Evolutionary conservation across 805 yeast species (phyloP), one percentile per base, ranked within the genome.

Genomic region (Hanseniaspora occidentalis): DNA sequence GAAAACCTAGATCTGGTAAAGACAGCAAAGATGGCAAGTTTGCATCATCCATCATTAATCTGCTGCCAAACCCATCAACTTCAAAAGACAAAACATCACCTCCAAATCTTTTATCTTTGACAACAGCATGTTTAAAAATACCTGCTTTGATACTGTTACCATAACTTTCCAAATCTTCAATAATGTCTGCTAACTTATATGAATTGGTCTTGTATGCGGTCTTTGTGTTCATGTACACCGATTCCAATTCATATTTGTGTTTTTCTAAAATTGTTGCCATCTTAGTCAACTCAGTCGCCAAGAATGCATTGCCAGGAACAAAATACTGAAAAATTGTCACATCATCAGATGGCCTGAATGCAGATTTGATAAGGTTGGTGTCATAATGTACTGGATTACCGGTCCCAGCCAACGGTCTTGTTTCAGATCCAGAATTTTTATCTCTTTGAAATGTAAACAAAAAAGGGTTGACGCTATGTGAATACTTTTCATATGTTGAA

Each of bases 321-420:
- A 85, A 81, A 43, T 79, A 75, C 56, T 83, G 94, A 45, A 70
- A 70, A n/a, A 77, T 73, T 31, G 85, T 75, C 1, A 94, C 84
- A 58, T 84, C 95, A 56, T 84, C 95, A 16, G 89, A 79, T 7
- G 95, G 95, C 49, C 95, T 63, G 55, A 84, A 84, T 0, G 94
- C 88, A 4, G 88, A 78, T 38, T 94, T 65, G n/a, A 84, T 64
- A 45, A 84, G 62, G 0, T 89, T 86, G 0, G 84, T 77, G 29
- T 70, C 73, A 41, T 53, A 69, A 44, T 77, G 78, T 1, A 82
- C 88, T 0, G 96, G 96, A 52, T 84, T 81, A 1, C 96, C 96
- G 1, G 71, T 70, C 1, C 96, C 96, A 1, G 72, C 71, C 36
- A 84, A 62, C 2, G 86, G 77, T 42, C 83, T 68, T 0, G 96